These are phyloP conservation scores for Goniomonas avonlea DNA, from an alignment of 78 protist genomes.

Conservation along the genomic window DNA sequence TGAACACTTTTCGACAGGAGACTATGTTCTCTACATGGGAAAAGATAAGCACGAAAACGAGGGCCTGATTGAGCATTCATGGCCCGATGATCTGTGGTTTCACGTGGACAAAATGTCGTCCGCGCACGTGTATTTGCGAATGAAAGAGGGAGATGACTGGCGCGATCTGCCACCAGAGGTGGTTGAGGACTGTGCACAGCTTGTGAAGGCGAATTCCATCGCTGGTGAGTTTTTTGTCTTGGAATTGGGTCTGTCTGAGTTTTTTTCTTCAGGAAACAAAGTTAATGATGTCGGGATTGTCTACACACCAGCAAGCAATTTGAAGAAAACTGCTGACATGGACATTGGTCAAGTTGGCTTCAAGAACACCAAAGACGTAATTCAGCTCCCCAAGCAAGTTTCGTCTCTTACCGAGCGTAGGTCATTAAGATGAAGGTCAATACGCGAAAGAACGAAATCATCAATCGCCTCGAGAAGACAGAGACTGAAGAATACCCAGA, in stretches of 20 bases:
- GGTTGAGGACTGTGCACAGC: constrained; percentile 8
- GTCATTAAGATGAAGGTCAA: background rate
- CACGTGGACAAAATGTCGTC: constrained; percentile 20
- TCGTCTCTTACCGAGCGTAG: no score
- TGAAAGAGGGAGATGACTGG: background rate
- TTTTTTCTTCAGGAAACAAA: constrained; percentile 17
- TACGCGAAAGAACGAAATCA: constrained; percentile 8
- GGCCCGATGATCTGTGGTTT: constrained; percentile 15
- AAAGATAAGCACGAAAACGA: constrained; percentile 14
- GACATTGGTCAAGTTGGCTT: constrained; percentile 22
- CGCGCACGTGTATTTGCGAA: constrained; percentile 5
- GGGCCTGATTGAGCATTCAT: background rate
- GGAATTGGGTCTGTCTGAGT: no score
- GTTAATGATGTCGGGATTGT: background rate
- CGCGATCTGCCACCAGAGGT: no score
- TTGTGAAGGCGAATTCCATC: constrained; percentile 17
- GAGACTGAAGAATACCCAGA: no score
- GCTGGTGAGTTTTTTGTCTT: no score
- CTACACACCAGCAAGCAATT: constrained; percentile 16
- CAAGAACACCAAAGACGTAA: no score
- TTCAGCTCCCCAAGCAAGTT: no score
- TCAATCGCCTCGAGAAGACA: no score
- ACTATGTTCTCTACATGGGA: constrained; percentile 5
- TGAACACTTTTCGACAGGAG: no score
- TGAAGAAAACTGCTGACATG: background rate